Conservation (phyloP, 345 rosid genomes). For the Brassica nigra region DNA sequence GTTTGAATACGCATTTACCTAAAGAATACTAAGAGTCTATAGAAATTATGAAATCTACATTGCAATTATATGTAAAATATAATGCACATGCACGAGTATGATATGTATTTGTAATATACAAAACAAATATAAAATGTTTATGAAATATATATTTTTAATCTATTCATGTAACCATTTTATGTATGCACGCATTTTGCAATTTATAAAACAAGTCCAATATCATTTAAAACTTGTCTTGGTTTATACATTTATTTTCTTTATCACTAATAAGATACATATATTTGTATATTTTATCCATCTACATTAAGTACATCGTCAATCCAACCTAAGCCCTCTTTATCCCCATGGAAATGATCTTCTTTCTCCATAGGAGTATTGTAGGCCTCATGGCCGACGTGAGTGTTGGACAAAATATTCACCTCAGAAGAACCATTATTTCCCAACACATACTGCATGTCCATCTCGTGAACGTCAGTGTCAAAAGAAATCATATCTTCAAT, state of each 20-base stretch:
- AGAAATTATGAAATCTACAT: neutral
- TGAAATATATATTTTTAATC: neutral
- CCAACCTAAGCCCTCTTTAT: neutral
- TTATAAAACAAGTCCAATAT: neutral
- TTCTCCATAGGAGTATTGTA: too few species aligned
- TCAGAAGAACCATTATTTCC: neutral
- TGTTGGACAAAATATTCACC: neutral
- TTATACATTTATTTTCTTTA: neutral
- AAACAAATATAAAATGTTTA: neutral
- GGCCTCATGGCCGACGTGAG: neutral
- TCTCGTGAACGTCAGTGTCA: neutral
- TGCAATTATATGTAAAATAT: too few species aligned
- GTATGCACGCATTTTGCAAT: neutral
- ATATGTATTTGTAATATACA: neutral
- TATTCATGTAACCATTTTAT: neutral
- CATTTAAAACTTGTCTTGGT: neutral
- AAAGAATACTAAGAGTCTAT: neutral
- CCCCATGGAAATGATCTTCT: neutral
- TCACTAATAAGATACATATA: constrained; percentile 1
- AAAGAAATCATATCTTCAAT: constrained; percentile 19
- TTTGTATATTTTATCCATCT: constrained; percentile 15
- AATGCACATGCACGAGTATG: neutral
- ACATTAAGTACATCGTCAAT: neutral
- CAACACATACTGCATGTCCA: neutral
- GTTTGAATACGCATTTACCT: neutral